Evolutionary conservation across 305 asterid genomes (phyloP), one percentile per base, ranked within the genome.

Genomic region (Rubia tinctorum): DNA sequence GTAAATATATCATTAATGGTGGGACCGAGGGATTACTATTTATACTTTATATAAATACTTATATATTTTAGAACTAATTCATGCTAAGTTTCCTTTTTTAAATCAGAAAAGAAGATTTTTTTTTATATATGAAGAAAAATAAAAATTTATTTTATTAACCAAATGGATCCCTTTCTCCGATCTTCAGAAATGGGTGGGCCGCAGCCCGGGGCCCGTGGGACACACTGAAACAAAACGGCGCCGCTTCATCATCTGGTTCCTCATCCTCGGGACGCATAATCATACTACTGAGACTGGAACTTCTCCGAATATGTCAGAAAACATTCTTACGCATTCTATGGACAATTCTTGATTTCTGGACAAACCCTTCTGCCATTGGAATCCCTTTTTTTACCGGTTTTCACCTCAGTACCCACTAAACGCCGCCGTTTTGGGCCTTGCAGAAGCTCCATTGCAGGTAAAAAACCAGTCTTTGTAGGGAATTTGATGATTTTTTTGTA

Each of bases 371-470:
- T 6, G 49, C 60, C 23, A 22, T 17, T 71, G 34, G 80, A 71
- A 69, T 73, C 65, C 75, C 67, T 7, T 72, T 72, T 27, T 60
- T 73, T 73, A 60, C 74, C 71, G 20, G 53, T 62, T 56, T 72
- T 55, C 22, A 61, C 72, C 55, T 63, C 68, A 71, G 59, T 63
- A 27, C 66, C 71, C 69, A 22, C 7, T 51, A 62, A 25, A 22
- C 56, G 72, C 56, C 40, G 56, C 60, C 42, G 75, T 73, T 78
- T 73, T 20, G 60, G 56, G 66, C 9, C 37, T 39, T 20, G 34
- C 3, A 43, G 53, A 30, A 44, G 56, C 56, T 51, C 75, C 81
- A 69, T 78, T 78, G 69, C 49, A 5, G 81, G 78, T 69, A 73
- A 68, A 34, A 47, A 15, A 23, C 22, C 18, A 1, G 6, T 39